Conservation (phyloP, 2,329 filamentous ascomycete genomes). For the Diaporthe citriasiana region DNA sequence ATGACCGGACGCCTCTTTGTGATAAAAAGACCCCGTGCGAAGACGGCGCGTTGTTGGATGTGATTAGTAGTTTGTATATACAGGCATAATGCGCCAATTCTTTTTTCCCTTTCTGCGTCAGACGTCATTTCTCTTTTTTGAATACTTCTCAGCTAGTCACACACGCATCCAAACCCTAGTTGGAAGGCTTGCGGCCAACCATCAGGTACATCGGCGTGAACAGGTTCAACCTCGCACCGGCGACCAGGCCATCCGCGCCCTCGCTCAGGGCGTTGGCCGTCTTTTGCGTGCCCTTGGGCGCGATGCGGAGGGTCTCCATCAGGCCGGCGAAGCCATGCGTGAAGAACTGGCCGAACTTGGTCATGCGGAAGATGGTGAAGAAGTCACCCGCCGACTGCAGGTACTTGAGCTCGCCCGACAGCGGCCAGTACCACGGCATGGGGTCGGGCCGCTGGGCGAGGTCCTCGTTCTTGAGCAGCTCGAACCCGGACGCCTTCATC, state of each 20-base stretch:
- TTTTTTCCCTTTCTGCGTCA: conserved; percentile 1
- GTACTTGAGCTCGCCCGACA: conserved; percentile 88
- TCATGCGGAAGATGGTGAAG: conserved; percentile 90
- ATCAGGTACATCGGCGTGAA: conserved; percentile 99
- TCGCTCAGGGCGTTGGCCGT: conserved; percentile 90
- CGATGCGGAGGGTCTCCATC: conserved; percentile 81
- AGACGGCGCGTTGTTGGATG: conserved; percentile 26
- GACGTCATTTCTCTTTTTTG: conserved; percentile 6
- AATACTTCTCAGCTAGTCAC: neutral
- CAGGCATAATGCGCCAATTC: conserved; percentile 17
- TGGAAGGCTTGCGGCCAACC: conserved; percentile 85
- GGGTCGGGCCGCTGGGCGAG: conserved; percentile 81
- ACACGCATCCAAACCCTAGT: conserved; percentile 46
- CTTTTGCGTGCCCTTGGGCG: conserved; percentile 89
- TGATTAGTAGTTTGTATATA: conserved; percentile 38
- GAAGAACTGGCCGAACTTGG: conserved; percentile 80
- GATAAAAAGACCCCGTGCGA: neutral
- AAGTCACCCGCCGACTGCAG: conserved; percentile 84
- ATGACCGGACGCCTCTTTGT: conserved; percentile 7
- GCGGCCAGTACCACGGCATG: conserved; percentile 94
- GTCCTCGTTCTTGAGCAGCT: conserved; percentile 87
- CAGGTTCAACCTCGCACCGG: conserved; percentile 88
- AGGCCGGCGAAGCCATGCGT: conserved; percentile 83
- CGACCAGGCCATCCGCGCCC: conserved; percentile 88
- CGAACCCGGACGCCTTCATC: conserved; percentile 90